Conservation (phyloP, 345 rosid species). For the Raphanus sativus region DNA sequence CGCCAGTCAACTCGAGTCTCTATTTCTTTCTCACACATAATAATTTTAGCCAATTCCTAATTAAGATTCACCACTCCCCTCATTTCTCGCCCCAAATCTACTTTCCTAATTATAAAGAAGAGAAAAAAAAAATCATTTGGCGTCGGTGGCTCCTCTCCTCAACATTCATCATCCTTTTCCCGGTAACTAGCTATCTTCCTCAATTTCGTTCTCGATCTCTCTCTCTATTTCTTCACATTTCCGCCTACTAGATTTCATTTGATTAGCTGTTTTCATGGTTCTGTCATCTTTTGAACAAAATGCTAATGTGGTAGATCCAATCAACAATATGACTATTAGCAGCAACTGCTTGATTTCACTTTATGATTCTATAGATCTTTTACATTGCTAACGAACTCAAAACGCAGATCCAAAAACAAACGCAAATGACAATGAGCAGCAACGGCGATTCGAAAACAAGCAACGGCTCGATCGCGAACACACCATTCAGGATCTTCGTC, state of each 20-base stretch:
- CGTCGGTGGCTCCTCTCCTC: too few relatives aligned
- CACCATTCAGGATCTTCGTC: constrained; percentile 74
- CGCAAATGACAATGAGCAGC: constrained; percentile 39
- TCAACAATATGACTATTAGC: neutral
- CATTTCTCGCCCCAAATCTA: constrained; percentile 18
- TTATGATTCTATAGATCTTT: neutral
- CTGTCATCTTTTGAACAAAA: too few relatives aligned
- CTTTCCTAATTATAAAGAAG: neutral
- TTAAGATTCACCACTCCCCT: constrained; percentile 14
- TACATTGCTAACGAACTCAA: neutral
- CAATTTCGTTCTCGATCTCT: too few relatives aligned
- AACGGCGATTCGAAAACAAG: constrained; percentile 32
- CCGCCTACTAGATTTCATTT: too few relatives aligned
- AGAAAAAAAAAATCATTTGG: neutral
- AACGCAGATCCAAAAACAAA: constrained; percentile 16
- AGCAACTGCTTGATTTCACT: neutral
- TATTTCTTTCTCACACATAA: neutral
- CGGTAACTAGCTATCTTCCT: too few relatives aligned
- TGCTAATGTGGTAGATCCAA: neutral
- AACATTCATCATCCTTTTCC: too few relatives aligned
- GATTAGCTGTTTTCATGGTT: too few relatives aligned
- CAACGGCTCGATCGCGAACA: constrained; percentile 38
- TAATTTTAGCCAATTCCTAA: constrained; percentile 2
- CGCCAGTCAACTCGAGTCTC: constrained; percentile 20
- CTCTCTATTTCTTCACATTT: too few relatives aligned